phyloP scores from a whole-genome alignment of 345 rosid genomes.

The Citrus inodora region DNA sequence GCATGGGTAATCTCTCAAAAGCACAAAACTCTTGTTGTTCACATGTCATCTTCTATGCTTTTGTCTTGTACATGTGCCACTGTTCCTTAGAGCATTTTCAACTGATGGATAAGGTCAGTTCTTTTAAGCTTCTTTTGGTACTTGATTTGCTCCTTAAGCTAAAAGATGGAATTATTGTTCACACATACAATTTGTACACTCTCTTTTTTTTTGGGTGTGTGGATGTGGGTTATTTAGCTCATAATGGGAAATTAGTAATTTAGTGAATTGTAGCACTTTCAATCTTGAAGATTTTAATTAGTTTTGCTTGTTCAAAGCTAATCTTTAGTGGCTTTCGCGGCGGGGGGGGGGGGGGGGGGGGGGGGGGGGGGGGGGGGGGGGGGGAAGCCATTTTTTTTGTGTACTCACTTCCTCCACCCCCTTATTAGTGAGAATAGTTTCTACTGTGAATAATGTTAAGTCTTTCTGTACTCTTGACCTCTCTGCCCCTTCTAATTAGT shows the following conservation, averaged over 20 bases:
- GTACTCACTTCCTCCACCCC: neutral
- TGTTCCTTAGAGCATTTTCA: neutral
- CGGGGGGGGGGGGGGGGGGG: too few relatives aligned
- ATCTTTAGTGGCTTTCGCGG: too few relatives aligned
- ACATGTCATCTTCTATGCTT: neutral
- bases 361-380: too few relatives aligned
- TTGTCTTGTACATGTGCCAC: neutral
- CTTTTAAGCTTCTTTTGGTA: neutral
- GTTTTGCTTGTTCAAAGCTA: neutral
- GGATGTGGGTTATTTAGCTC: neutral
- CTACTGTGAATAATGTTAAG: neutral
- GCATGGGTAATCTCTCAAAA: slow-evolving; percentile 62
- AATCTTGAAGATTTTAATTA: neutral
- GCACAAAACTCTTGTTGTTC: neutral
- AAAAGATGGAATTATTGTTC: neutral
- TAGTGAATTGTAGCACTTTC: neutral
- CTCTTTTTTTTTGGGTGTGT: neutral
- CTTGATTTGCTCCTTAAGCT: neutral
- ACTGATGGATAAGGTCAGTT: neutral
- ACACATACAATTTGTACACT: neutral
- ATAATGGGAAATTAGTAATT: neutral
- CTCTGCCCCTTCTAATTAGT: neutral
- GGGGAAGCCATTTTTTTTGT: too few relatives aligned
- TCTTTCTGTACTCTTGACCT: slow-evolving; percentile 5
- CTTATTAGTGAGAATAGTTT: neutral